Evolutionary conservation across 73 alveolate genomes (phyloP).

Genomic region (Paramecium primaurelia): DNA sequence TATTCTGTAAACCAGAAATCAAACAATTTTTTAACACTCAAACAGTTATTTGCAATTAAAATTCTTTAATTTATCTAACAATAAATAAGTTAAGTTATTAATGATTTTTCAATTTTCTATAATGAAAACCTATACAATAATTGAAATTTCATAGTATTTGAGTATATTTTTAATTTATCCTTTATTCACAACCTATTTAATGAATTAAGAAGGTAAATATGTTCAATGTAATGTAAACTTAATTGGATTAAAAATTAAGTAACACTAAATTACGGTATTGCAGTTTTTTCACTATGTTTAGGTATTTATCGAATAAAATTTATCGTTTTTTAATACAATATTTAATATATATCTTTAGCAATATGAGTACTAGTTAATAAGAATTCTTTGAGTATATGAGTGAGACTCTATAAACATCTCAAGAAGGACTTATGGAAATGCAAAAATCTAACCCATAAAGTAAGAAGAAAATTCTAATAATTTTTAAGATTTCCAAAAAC

Average conservation of each 20-base stretch:
- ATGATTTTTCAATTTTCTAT: too few relatives aligned
- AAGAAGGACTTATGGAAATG: not conserved
- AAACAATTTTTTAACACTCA: not conserved
- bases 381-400: slow-evolving; percentile 15
- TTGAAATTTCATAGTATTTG: too few relatives aligned
- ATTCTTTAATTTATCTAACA: too few relatives aligned
- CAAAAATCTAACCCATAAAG: not conserved
- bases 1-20: not conserved
- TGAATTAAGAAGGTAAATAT: not conserved
- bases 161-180: too few relatives aligned
- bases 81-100: too few relatives aligned
- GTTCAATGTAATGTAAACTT: not conserved
- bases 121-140: too few relatives aligned
- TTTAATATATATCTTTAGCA: not conserved
- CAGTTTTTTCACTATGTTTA: slow-evolving; percentile 13
- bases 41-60: not conserved
- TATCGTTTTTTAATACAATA: slow-evolving; percentile 25
- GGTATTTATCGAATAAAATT: not conserved
- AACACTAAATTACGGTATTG: not conserved
- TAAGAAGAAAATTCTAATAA: not conserved
- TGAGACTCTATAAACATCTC: not conserved
- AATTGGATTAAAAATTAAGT: not conserved
- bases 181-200: not conserved
- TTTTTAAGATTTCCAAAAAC: not conserved
- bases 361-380: not conserved